Percentiles rank a stretch among this genome's conserved stretches.
Conservation (phyloP, 768 basidiomycete species). For the Pleurotus eryngii region DNA sequence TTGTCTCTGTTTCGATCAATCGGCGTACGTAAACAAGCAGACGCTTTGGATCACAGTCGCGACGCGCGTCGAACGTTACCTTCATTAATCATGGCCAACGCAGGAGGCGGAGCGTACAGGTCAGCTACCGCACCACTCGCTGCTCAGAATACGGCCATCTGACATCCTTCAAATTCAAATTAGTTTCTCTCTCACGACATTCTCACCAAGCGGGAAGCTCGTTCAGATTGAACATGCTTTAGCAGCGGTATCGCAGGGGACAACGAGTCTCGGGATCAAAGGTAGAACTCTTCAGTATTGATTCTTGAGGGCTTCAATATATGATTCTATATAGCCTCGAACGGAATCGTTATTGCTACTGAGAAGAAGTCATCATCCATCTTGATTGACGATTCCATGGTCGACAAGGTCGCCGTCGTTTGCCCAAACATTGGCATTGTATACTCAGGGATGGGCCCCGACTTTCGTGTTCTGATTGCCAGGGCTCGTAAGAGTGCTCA, state of each 20-base stretch:
- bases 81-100: conserved; percentile 59
- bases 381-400: conserved; percentile 95
- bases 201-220: conserved; percentile 97
- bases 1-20: too few species aligned
- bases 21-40: neutral
- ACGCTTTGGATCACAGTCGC: neutral
- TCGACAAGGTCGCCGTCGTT: conserved; percentile 95
- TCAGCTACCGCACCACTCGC: conserved; percentile 19
- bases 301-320: neutral
- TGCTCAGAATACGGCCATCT: neutral
- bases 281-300: conserved; percentile 45
- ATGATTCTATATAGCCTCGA: conserved; percentile 64
- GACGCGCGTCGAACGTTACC: neutral
- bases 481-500: conserved; percentile 98
- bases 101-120: conserved; percentile 83
- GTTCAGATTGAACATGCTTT: conserved; percentile 99
- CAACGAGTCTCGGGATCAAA: conserved; percentile 97
- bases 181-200: conserved; percentile 98
- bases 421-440: conserved; percentile 99
- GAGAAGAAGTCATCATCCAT: conserved; percentile 99
- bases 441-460: conserved; percentile 99
- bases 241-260: conserved; percentile 92
- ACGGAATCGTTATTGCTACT: conserved; percentile 98
- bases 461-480: conserved; percentile 91
- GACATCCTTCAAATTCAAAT: conserved; percentile 6